phyloP scores from a whole-genome alignment of 83 land plant species.

The Picea abies region DNA sequence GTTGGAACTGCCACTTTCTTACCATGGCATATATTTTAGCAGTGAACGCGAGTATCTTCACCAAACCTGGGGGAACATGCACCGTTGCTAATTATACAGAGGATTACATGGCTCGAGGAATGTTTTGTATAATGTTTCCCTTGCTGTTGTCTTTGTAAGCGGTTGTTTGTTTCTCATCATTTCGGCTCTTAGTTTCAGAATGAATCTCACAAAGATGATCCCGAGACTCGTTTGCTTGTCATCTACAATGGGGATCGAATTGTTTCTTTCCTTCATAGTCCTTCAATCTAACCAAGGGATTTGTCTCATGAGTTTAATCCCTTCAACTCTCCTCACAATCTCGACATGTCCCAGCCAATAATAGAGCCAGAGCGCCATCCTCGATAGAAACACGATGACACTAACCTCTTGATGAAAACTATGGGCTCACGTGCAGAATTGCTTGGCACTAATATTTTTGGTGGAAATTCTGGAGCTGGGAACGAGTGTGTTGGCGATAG shows the following conservation, averaged over 20 bases:
- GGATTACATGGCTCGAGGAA: constrained; percentile 89
- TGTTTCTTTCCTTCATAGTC: constrained; percentile 91
- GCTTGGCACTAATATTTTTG: too few species aligned
- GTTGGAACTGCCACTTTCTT: constrained; percentile 77
- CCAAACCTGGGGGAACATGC: constrained; percentile 86
- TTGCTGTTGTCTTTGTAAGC: constrained; percentile 85
- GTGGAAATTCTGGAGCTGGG: too few species aligned
- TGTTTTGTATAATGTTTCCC: constrained; percentile 62
- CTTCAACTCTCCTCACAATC: constrained; percentile 56
- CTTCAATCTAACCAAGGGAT: constrained; percentile 83
- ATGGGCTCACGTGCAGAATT: too few species aligned
- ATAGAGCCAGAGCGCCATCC: background rate
- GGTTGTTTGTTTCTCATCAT: constrained; percentile 40
- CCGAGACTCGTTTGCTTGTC: constrained; percentile 61
- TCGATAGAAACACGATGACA: too few species aligned
- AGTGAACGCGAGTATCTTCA: constrained; percentile 66
- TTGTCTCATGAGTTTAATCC: constrained; percentile 51
- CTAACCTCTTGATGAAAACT: too few species aligned
- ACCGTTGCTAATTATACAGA: constrained; percentile 52
- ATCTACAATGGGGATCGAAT: constrained; percentile 77
- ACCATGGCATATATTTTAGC: constrained; percentile 84
- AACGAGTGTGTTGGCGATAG: too few species aligned
- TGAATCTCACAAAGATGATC: constrained; percentile 44
- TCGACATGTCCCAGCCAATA: constrained; percentile 46
- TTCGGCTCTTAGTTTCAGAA: constrained; percentile 66